Evolutionary conservation across 768 basidiomycete species (phyloP), one percentile per base, ranked within the genome.

Genomic region (Clitopilus passeckerianus): DNA sequence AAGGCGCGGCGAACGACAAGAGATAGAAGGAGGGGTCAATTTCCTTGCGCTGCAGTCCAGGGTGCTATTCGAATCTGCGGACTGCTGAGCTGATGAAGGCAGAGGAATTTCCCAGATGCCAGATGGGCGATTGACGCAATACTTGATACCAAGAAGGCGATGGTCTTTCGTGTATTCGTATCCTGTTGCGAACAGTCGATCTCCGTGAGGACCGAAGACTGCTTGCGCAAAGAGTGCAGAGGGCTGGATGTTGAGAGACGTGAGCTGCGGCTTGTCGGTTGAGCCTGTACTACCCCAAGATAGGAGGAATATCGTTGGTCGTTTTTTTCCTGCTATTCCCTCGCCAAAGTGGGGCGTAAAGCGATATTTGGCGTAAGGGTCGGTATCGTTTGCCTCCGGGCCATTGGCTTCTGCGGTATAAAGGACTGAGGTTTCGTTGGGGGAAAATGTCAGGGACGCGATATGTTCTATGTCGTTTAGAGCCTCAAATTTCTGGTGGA

Each of bases 321-420:
- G 70, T 59, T 77, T 80, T 66, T 80, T 84, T 4, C 79, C 80
- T 4, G 68, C 67, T n/a, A 87, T 66, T 5, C 78, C 78, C 69
- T 91, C 89, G 0, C 89, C 90, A 60, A 88, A 83, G 50, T 80
- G 75, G 5, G 88, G 86, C 0, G 65, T 72, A 67, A 80, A 90
- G 23, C 75, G 71, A 61, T 84, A 89, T 57, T 81, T 81, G 18
- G 69, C 67, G 58, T 72, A 78, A 1, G 74, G 72, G 61, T 76
- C 72, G 0, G 67, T 59, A 14, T 70, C 59, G 9, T 61, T 69
- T 15, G 33, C 10, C 43, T 52, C 63, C 4, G 71, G 71, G 9
- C 58, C 61, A 15, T 81, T 84, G 0, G 70, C 76, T 65, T 90
- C 89, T 2, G 87, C 89, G 3, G 78, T 76, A 61, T 90, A 90